Base-by-base conservation (phyloP, 768 basidiomycete species). In the Mycena galericulata region DNA sequence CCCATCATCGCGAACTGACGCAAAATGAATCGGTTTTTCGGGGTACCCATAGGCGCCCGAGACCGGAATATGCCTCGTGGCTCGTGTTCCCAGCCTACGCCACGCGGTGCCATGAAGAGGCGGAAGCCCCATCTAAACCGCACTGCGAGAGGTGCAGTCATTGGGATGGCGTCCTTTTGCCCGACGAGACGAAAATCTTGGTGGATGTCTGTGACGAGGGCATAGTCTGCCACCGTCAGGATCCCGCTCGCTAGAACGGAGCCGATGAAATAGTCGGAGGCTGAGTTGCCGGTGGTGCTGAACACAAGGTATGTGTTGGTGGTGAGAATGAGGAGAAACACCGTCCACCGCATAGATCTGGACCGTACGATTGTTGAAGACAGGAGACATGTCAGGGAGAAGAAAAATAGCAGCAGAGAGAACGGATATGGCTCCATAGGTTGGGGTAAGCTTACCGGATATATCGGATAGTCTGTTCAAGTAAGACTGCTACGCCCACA, bases 21-120 rank as follows among this genome's bases (percentile, higher is more conserved):
- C 29, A 49, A 15, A 22, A 60, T 8, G 29, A 60, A 60, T 14
- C 58, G 18, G 2, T 10, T 34, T 32, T 54, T 54, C n/a, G 51
- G 51, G n/a, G 51, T 54, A 32, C 36, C 24, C 29, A 27, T 29
- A 3, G 58, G 27, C 14, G 6, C 15, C 8, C 29, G 43, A 3
- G 45, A 11, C n/a, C 55, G 58, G 26, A 60, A 49, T 43, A 49
- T 43, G 15, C 32, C 46, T 15, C 29, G 27, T 2, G 58, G 58
- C 32, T 60, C 58, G 27, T 60, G 58, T n/a, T 30, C 58, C 58
- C 58, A 60, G n/a, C 58, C 58, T 2, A 60, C 45, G 22, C 58
- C 58, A 15, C 45, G 58, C 9, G 58, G 41, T n/a, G 57, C 57
- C 57, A 59, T 20, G 30, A 43, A 59, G 24, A 59, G 57, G 40